phyloP scores from a whole-genome alignment of 306 rosid genomes.

The Glycyrrhiza uralensis region DNA sequence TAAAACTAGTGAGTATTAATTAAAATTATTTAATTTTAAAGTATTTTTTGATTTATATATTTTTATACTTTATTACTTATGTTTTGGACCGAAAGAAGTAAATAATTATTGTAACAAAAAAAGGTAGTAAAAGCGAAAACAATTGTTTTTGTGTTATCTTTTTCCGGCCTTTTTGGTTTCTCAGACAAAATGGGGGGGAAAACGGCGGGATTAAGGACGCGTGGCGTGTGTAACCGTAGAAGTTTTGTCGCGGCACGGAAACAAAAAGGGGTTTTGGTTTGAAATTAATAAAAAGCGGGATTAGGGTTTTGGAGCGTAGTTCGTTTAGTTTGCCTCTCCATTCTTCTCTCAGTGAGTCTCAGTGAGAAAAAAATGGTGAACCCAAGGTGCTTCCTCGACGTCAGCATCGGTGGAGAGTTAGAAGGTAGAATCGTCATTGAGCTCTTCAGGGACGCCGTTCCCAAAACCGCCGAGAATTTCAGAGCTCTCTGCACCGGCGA shows the following conservation, averaged over 20 bases:
- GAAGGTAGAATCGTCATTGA: constrained; percentile 72
- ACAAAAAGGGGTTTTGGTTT: not conserved
- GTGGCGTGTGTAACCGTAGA: not conserved
- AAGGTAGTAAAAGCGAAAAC: too few relatives aligned
- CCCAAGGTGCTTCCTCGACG: constrained; percentile 56
- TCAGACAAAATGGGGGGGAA: not conserved
- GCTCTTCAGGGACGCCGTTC: constrained; percentile 60
- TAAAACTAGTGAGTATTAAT: too few relatives aligned
- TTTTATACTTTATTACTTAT: too few relatives aligned
- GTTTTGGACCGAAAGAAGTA: too few relatives aligned
- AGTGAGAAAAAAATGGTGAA: too few relatives aligned
- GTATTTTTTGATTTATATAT: too few relatives aligned
- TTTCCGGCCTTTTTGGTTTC: not conserved
- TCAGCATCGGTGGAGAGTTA: constrained; percentile 58
- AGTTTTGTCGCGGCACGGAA: constrained; percentile 16
- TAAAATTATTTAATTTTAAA: too few relatives aligned
- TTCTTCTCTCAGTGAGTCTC: too few relatives aligned
- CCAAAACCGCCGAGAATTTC: constrained; percentile 81
- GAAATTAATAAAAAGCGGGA: constrained; percentile 23
- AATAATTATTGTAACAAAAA: too few relatives aligned
- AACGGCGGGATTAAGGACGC: constrained; percentile 15
- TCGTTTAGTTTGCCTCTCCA: not conserved
- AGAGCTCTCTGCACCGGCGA: constrained; percentile 76
- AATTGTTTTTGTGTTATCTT: too few relatives aligned
- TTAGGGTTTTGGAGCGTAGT: constrained; percentile 32